Percentiles rank a stretch among this genome's conserved stretches.
These are phyloP conservation scores for Aspergillus aculeatinus DNA, from an alignment of 2,329 filamentous ascomycete species.

Conservation along the genomic window DNA sequence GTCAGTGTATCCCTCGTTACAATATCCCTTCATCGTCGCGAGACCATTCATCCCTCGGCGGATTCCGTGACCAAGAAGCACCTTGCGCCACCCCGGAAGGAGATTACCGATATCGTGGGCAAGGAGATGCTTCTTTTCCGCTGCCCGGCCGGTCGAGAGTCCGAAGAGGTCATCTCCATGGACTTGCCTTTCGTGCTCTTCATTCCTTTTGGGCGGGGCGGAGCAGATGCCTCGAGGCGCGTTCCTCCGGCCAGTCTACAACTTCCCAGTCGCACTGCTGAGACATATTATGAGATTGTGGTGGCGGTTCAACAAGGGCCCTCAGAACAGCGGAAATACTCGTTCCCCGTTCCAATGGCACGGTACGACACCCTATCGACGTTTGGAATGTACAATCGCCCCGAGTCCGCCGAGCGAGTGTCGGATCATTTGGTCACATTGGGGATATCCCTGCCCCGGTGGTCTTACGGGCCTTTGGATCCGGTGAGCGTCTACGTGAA, in stretches of 20 bases:
- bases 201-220: constrained; percentile 89
- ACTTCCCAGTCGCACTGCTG: constrained; percentile 86
- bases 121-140: constrained; percentile 93
- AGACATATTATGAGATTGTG: constrained; percentile 95
- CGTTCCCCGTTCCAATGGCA: constrained; percentile 85
- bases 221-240: constrained; percentile 82
- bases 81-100: constrained; percentile 82
- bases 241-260: constrained; percentile 92
- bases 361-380: constrained; percentile 96
- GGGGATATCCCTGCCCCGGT: constrained; percentile 86
- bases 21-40: constrained; percentile 87
- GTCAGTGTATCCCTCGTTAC: constrained; percentile 90
- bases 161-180: constrained; percentile 89
- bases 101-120: constrained; percentile 87
- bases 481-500: constrained; percentile 96
- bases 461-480: constrained; percentile 94
- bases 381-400: constrained; percentile 99
- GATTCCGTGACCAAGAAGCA: constrained; percentile 93
- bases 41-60: constrained; percentile 94
- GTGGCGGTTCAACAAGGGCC: constrained; percentile 92
- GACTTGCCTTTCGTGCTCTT: constrained; percentile 96
- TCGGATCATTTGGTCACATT: constrained; percentile 89
- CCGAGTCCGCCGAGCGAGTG: constrained; percentile 80
- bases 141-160: constrained; percentile 78
- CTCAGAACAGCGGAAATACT: constrained; percentile 82